These are phyloP conservation scores for Quercus berberidifolia DNA, from an alignment of 306 rosid genomes.

Conservation along the genomic window DNA sequence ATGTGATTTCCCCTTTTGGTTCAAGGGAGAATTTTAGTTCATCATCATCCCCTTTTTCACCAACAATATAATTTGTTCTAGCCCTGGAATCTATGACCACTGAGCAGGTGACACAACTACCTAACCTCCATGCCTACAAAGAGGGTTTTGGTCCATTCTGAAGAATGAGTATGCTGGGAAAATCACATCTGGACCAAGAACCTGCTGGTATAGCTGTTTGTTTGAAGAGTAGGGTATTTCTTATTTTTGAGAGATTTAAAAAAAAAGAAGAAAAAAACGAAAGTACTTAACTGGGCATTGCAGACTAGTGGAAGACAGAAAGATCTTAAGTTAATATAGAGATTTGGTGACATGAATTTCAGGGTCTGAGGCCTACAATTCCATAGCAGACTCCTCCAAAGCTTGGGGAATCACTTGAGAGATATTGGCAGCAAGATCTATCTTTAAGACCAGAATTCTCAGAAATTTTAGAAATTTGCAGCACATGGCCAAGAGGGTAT, in stretches of 20 bases:
- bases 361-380: constrained; percentile 76
- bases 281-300: neutral
- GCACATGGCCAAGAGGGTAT: constrained; percentile 37
- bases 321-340: neutral
- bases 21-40: neutral
- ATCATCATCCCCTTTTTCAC: neutral
- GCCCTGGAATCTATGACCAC: neutral
- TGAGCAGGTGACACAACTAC: neutral
- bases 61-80: neutral
- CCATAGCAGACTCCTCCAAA: constrained; percentile 53
- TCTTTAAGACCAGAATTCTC: constrained; percentile 71
- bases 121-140: neutral
- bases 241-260: neutral
- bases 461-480: constrained; percentile 48
- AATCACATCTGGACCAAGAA: neutral
- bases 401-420: constrained; percentile 53
- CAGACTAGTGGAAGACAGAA: neutral
- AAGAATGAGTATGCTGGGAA: neutral
- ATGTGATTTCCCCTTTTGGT: neutral
- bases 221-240: neutral
- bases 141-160: neutral
- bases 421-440: constrained; percentile 76
- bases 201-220: neutral
- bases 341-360: constrained; percentile 30
- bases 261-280: neutral